Evolutionary conservation across 1,139 yeast genomes (phyloP), one percentile per base, ranked within the genome.

Genomic region (Scheffersomyces insectosa): DNA sequence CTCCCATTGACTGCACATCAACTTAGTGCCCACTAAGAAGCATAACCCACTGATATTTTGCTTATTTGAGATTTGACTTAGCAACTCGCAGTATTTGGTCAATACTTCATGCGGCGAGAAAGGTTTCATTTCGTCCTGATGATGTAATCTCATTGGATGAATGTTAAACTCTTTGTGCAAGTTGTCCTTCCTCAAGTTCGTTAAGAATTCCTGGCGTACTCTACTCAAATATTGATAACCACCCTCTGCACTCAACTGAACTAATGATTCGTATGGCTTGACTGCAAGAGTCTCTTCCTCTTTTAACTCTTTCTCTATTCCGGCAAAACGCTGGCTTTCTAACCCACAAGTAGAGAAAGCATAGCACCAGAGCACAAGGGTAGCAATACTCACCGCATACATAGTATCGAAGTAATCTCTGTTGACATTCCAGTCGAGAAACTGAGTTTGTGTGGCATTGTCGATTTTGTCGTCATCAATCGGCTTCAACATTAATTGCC

Each of bases 401-500:
- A 70, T 54, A 42, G 60, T 46, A 49, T 66, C 77, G 51, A 60
- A 62, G 51, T 66, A 59, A 54, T 68, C 68, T 40, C 63, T 56
- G 23, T 54, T 58, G 29, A 68, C 60, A 39, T 59, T 48, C 77
- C 72, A 68, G 28, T 59, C 59, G 33, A 64, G 48, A 37, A 45
- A 53, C 46, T 48, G 51, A 11, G 53, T 47, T 28, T 42, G 41
- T 5, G 46, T 45, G 28, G 46, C 46, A 48, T 55, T 47, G 12
- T 44, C 47, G 23, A 46, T 46, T 5, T 51, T 51, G 33, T 58
- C 64, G 47, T 69, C 69, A 47, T 68, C 69, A 33, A 52, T 30
- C 2, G 82, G 79, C 31, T 74, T 62, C 36, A 84, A 62, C 65
- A 83, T 76, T 59, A 81, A 71, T 47, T 83, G 86, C 78, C 86